Conservation (phyloP, 2,329 filamentous ascomycete genomes). For the Scopulariopsis brevicaulis region DNA sequence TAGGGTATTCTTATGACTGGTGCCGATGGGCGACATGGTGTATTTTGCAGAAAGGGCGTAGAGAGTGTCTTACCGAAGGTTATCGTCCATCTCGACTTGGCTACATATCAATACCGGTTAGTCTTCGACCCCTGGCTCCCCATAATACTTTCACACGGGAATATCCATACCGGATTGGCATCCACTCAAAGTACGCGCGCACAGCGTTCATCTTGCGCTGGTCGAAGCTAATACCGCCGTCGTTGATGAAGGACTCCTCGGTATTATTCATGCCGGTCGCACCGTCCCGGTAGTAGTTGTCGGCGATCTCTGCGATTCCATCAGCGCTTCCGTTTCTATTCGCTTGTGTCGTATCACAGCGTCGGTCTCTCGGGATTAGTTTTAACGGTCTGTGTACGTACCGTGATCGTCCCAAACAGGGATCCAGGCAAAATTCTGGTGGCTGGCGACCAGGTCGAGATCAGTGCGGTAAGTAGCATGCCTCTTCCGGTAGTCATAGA, state of each 20-base stretch:
- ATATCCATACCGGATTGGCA: conserved; percentile 16
- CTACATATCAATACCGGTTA: not conserved
- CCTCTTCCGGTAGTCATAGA: conserved; percentile 30
- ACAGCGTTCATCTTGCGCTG: conserved; percentile 65
- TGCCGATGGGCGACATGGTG: too few relatives aligned
- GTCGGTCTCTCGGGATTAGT: not conserved
- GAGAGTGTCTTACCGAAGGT: not conserved
- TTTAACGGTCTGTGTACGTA: not conserved
- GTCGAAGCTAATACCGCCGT: conserved; percentile 53
- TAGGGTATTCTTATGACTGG: too few relatives aligned
- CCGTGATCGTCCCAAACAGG: conserved; percentile 21
- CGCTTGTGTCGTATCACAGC: too few relatives aligned
- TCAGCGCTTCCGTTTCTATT: not conserved
- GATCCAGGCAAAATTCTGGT: conserved; percentile 32
- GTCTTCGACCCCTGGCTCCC: not conserved
- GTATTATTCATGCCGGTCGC: conserved; percentile 52
- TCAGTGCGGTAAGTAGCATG: conserved; percentile 27
- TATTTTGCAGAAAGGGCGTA: too few relatives aligned
- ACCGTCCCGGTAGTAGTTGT: conserved; percentile 33
- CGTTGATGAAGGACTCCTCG: conserved; percentile 50
- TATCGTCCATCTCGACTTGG: not conserved
- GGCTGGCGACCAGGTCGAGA: conserved; percentile 25
- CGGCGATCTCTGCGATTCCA: not conserved
- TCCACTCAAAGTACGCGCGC: conserved; percentile 57
- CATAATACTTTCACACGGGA: not conserved